Conservation (phyloP, 2,329 filamentous ascomycete genomes). For the Penicillium sp. region DNA sequence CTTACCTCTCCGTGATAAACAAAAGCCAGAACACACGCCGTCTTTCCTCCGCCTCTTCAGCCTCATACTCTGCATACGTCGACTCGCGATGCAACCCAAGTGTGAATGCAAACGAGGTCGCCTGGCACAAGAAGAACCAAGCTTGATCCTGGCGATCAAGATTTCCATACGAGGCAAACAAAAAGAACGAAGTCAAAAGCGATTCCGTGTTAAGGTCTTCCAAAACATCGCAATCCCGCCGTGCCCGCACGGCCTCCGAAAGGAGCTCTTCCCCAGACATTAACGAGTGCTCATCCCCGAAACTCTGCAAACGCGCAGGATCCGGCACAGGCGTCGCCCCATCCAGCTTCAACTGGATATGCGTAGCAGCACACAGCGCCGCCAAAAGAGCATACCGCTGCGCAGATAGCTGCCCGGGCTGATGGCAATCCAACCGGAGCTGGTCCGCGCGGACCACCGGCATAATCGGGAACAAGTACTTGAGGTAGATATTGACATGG, state of each 20-base stretch:
- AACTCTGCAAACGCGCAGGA: conserved; percentile 35
- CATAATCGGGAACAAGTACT: conserved; percentile 45
- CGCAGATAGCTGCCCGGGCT: conserved; percentile 51
- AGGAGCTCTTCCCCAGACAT: conserved; percentile 64
- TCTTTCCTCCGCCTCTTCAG: conserved; percentile 59
- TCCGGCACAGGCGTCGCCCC: conserved; percentile 25
- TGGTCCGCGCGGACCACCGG: conserved; percentile 38
- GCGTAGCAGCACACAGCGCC: conserved; percentile 42
- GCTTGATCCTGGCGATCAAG: conserved; percentile 71
- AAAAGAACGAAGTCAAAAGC: conserved; percentile 70
- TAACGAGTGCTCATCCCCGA: conserved; percentile 57
- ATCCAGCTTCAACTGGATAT: conserved; percentile 44
- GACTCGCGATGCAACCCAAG: conserved; percentile 44
- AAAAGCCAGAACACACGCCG: conserved; percentile 71
- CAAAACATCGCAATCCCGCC: conserved; percentile 39
- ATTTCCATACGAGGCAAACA: conserved; percentile 70
- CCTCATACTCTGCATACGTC: conserved; percentile 47
- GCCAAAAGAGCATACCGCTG: conserved; percentile 42
- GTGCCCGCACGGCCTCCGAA: conserved; percentile 57
- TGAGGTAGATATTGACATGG: conserved; percentile 41
- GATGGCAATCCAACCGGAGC: conserved; percentile 40
- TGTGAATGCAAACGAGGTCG: conserved; percentile 60
- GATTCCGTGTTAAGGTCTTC: conserved; percentile 40
- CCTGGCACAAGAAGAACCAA: conserved; percentile 77
- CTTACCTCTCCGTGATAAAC: conserved; percentile 66